Evolutionary conservation across 1,284 basidiomycete genomes (phyloP).

Genomic region (Ceratobasidium sp.): DNA sequence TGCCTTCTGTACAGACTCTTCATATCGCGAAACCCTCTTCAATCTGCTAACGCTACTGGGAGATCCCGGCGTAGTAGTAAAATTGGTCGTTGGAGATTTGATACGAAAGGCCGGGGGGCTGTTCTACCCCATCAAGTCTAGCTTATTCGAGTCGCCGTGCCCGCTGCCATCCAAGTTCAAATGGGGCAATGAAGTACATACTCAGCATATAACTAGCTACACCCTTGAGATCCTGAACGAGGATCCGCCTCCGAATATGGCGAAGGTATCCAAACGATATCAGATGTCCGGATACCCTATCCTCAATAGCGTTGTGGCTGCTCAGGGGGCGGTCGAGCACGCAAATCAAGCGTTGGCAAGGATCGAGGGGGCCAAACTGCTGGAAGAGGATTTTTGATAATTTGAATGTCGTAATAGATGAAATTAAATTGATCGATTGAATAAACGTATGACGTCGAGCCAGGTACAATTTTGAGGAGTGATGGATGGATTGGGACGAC

Average conservation of each 20-base stretch:
- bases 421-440: no score
- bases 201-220: background rate
- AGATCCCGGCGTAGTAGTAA: background rate
- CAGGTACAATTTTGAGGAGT: no score
- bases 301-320: background rate
- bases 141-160: background rate
- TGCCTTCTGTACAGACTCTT: constrained; percentile 1
- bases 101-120: background rate
- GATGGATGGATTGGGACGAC: no score
- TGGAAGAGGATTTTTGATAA: background rate
- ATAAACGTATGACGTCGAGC: no score
- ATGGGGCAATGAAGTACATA: background rate
- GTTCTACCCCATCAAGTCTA: background rate
- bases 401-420: background rate
- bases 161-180: background rate
- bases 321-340: background rate
- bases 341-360: background rate
- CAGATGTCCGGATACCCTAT: background rate
- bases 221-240: background rate
- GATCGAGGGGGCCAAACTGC: background rate
- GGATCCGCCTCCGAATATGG: background rate
- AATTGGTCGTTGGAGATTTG: background rate
- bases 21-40: background rate
- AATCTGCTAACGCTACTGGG: background rate
- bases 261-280: background rate